Evolutionary conservation across 2,329 filamentous ascomycete genomes (phyloP), one percentile per base, ranked within the genome.

Genomic region (Cordyceps farinosa): DNA sequence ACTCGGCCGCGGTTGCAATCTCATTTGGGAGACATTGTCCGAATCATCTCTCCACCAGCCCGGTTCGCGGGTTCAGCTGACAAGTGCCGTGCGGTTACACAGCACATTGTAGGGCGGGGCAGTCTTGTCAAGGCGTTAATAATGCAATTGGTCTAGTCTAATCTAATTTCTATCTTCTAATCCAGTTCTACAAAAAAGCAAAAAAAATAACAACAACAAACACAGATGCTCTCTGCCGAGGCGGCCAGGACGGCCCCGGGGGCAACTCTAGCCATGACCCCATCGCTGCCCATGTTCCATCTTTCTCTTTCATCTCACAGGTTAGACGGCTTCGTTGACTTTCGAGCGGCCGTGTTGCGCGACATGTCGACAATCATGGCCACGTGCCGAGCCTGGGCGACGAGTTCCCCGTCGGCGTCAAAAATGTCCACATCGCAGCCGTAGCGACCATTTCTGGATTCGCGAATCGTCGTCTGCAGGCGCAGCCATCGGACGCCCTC

Each of bases 401-500:
- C 69, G 27, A 77, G 29, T 5, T 73, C 69, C 0, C 70, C 73
- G 0, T 64, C 27, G 1, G 34, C 34, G 44, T 93, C 88, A 72
- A 87, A 74, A 2, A 93, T 77, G 34, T 87, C 76, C 29, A 94
- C 80, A 67, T 94, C 89, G 52, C 92, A 70, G 77, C 96, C 91
- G 71, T 90, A 87, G 64, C 89, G 79, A 1, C 91, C 91, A 66
- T 91, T 87, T 67, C 80, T 82, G 48, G 93, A 84, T 73, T 81
- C 78, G 75, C 91, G 92, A 5, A 86, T 80, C 61, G 83, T 80
- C 13, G 88, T 80, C 38, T 90, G 80, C 47, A 87, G 79, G 69
- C 88, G 88, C 60, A 96, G 71, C 87, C 89, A 95, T 72, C 91
- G 87, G 1, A 86, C 85, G 0, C 91, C 90, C 48, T 84, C 83